Conservation (phyloP, 768 basidiomycete species). For the Collybia nuda region DNA sequence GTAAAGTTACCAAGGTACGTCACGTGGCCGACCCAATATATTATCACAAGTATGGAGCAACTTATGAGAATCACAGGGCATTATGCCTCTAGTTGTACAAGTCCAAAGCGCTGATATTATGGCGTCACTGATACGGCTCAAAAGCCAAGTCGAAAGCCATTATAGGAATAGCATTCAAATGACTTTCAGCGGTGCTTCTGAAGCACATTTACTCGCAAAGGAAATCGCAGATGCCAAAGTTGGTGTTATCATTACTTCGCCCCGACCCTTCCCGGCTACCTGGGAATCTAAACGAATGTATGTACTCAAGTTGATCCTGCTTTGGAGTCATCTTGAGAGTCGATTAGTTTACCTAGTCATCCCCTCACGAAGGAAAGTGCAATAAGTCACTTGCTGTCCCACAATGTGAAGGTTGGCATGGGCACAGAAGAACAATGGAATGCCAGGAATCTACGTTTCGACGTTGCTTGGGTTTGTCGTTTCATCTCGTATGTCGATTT, state of each 20-base stretch:
- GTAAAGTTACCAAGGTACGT: slow-evolving; percentile 44
- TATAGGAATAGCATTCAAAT: slow-evolving; percentile 43
- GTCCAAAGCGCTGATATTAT: slow-evolving; percentile 81
- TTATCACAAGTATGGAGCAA: no score
- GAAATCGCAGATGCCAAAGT: slow-evolving; percentile 55
- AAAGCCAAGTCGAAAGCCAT: slow-evolving; percentile 54
- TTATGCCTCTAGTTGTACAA: slow-evolving; percentile 71
- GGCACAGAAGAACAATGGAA: slow-evolving; percentile 66
- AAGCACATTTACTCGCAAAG: slow-evolving; percentile 69
- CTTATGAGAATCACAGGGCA: slow-evolving; percentile 57
- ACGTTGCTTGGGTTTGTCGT: slow-evolving; percentile 74
- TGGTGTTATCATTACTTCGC: slow-evolving; percentile 48
- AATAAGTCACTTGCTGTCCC: slow-evolving; percentile 60
- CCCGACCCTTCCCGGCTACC: slow-evolving; percentile 64
- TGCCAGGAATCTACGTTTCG: slow-evolving; percentile 78
- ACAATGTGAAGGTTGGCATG: slow-evolving; percentile 73
- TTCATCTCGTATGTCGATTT: background rate
- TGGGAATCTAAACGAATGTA: slow-evolving; percentile 76
- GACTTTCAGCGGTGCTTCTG: slow-evolving; percentile 64
- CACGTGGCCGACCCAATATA: no score
- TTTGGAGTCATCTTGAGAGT: background rate
- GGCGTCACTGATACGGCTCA: slow-evolving; percentile 70
- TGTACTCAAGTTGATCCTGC: slow-evolving; percentile 14
- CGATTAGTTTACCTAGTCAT: slow-evolving; percentile 60
- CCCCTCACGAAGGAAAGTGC: slow-evolving; percentile 58